phyloP scores from a whole-genome alignment of 2,329 filamentous ascomycete species.

The Cytospora paraplurivora region DNA sequence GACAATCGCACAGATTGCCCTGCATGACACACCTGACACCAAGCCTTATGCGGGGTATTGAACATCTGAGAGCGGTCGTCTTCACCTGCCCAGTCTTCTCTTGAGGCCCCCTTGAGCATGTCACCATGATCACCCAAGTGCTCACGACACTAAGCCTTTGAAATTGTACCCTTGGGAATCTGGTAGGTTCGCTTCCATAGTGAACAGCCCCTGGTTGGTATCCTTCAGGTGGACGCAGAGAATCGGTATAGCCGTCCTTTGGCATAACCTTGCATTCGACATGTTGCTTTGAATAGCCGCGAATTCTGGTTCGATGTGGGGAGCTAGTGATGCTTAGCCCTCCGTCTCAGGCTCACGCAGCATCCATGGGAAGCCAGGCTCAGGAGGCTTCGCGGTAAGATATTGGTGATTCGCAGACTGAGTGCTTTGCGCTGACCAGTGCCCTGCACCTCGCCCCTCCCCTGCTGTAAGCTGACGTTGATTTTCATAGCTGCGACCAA shows the following conservation, averaged over 20 bases:
- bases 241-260: not conserved
- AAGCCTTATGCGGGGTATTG: not conserved
- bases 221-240: not conserved
- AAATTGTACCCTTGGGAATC: not conserved
- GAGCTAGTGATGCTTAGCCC: not conserved
- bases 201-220: not conserved
- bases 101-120: no score
- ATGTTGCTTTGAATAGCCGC: not conserved
- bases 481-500: not conserved
- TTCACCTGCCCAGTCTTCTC: not conserved
- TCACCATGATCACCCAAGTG: not conserved
- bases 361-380: not conserved
- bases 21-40: not conserved
- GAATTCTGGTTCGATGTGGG: not conserved
- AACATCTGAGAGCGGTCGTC: not conserved
- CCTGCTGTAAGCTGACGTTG: not conserved
- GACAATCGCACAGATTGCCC: not conserved
- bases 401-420: not conserved
- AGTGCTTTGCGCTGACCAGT: not conserved
- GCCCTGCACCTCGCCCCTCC: not conserved
- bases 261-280: not conserved
- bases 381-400: not conserved
- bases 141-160: no score
- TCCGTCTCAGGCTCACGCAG: not conserved
- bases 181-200: not conserved